Base-by-base conservation (phyloP, 805 yeast genomes). In the Torulaspora gathmanii region DNA sequence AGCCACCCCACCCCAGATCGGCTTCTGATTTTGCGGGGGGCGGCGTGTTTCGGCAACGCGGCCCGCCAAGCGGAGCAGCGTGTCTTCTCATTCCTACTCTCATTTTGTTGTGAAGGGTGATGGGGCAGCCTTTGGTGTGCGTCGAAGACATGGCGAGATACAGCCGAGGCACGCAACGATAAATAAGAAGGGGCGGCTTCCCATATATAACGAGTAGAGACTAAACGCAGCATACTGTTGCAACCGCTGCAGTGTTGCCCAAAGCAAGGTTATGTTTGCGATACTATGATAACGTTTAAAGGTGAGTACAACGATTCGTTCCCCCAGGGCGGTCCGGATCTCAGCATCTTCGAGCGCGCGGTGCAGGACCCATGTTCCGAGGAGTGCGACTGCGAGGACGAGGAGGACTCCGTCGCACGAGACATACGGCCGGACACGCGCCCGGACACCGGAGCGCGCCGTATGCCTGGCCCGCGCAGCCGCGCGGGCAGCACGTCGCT, bases 301-400 rank as follows among this genome's bases (percentile, higher is more conserved):
- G 25, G 25, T 22, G 25, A 22, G 25, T 22, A 22, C 25, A 22
- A 22, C 25, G 25, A 22, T 7, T 22, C 8, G 25, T 5, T 22
- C 8, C 25, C 25, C 25, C 25, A 5, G 25, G 25, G 10, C 10
- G 25, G 25, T 7, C 25, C 16, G 33, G 6, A 20, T 9, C 23
- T 42, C 13, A 29, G 23, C 20, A 57, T 61, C 33, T 61, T 61
- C 37, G 65, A 61, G 43, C 50, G 60, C 45, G 47, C 61, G 29
- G 57, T 58, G 13, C 58, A 57, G 47, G 56, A 59, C 48, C 58
- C 60, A 36, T 42, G 63, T 47, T 40, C 56, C 40, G 49, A 45
- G 46, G 52, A 56, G 46, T 61, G 67, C 52, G 60, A 55, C 51
- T 43, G 33, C 11, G 58, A 50, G 16, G 56, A 52, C 22, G 55